A percentile compares a stretch with the other conserved stretches of the same genome.
Conservation (phyloP, 2,329 filamentous ascomycete species). For the Apiospora pterosperma region DNA sequence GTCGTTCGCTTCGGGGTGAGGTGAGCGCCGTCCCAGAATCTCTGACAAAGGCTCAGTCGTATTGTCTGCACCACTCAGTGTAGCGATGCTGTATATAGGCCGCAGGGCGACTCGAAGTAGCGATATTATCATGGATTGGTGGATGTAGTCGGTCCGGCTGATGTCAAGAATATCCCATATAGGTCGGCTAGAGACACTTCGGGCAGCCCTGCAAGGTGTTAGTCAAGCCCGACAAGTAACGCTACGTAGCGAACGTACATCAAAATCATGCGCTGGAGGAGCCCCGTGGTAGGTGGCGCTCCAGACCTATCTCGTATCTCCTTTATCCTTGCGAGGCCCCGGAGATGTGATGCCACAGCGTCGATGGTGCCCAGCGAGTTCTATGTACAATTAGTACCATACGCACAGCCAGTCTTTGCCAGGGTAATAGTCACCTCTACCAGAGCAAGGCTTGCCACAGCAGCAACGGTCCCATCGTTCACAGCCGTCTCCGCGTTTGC, state of each 20-base stretch:
- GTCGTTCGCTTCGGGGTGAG: conserved; percentile 16
- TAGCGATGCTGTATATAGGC: conserved; percentile 30
- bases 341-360: conserved; percentile 39
- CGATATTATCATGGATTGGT: conserved; percentile 42
- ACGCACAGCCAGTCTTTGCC: not conserved
- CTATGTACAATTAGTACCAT: conserved; percentile 20
- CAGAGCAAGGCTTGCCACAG: conserved; percentile 40
- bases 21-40: conserved; percentile 21
- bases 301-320: conserved; percentile 25
- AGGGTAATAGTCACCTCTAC: conserved; percentile 33
- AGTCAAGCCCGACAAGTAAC: not conserved
- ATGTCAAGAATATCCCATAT: conserved; percentile 36
- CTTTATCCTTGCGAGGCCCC: conserved; percentile 33
- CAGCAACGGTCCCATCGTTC: conserved; percentile 39
- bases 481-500: conserved; percentile 32
- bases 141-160: conserved; percentile 33
- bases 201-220: conserved; percentile 32
- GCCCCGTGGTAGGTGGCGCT: conserved; percentile 24
- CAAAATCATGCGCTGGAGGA: conserved; percentile 41
- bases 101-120: conserved; percentile 41
- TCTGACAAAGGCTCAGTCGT: conserved; percentile 23
- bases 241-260: conserved; percentile 27
- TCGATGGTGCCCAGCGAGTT: conserved; percentile 40
- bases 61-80: conserved; percentile 20
- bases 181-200: conserved; percentile 34